These are phyloP conservation scores for Debaryomycetaceae sp. DNA, from an alignment of 1,139 yeast genomes.

Conservation along the genomic window DNA sequence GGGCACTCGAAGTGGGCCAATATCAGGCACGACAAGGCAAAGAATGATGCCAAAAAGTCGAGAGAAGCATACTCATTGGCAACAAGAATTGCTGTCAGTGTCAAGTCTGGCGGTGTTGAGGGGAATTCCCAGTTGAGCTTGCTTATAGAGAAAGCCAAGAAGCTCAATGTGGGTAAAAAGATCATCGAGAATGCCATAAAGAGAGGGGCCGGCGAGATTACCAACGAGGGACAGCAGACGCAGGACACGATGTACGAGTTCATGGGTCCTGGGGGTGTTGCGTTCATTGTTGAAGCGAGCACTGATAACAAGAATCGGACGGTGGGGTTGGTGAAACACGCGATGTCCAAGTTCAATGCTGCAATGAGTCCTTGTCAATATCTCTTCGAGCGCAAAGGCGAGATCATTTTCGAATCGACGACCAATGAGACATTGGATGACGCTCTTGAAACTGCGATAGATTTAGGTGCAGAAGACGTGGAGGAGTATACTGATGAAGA, in stretches of 20 bases:
- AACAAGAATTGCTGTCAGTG: conserved; percentile 69
- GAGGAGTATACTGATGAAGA: conserved; percentile 47
- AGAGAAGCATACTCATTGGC: conserved; percentile 71
- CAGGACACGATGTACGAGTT: conserved; percentile 71
- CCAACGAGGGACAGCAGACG: conserved; percentile 29
- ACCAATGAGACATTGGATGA: conserved; percentile 51
- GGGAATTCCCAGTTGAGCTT: conserved; percentile 75
- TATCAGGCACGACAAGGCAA: conserved; percentile 90
- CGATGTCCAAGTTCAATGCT: conserved; percentile 69
- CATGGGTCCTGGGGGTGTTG: conserved; percentile 89
- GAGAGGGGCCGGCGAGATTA: conserved; percentile 66
- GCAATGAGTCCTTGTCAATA: conserved; percentile 73
- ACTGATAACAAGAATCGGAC: conserved; percentile 90
- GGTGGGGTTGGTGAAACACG: conserved; percentile 69
- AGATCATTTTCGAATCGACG: conserved; percentile 48
- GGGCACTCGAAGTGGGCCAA: conserved; percentile 97
- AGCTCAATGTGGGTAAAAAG: conserved; percentile 75
- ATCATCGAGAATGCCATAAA: conserved; percentile 84
- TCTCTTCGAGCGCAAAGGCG: conserved; percentile 76
- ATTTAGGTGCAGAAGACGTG: conserved; percentile 82
- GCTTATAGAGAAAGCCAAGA: conserved; percentile 74
- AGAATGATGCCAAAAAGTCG: conserved; percentile 79
- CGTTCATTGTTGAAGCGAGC: conserved; percentile 76
- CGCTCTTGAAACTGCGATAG: conserved; percentile 70
- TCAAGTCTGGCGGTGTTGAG: conserved; percentile 48